Base-by-base conservation (phyloP, 306 rosid species). In the Parietaria judaica region DNA sequence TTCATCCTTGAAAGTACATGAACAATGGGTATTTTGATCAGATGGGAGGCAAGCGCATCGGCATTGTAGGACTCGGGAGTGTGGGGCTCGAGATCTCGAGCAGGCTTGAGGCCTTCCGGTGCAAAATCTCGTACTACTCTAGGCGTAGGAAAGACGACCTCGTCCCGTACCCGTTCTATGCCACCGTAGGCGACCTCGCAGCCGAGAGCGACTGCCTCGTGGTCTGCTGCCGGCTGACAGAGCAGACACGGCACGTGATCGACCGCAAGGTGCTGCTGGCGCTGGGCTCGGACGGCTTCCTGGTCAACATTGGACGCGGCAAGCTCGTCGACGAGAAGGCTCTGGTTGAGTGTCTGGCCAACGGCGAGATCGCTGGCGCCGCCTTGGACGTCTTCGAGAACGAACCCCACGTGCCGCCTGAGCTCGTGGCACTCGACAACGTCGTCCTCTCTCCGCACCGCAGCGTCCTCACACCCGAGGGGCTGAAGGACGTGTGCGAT, bases 301-400 rank as follows among this genome's bases (percentile, higher is more conserved):
- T 58, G 13, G 63, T 58, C 23, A 58, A 58, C 15, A 16, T 58
- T 3, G 51, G 36, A 5, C 63, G 63, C 43, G 63, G 63, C 4
- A 10, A 14, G 11, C 13, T 58, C 10, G 12, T 58, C 34, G 10
- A 58, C 5, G 51, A 58, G 63, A 58, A 58, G 49, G 63, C 38
- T 10, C 34, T 58, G 13, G 35, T 58, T 0, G 13, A 58, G 63
- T 58, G 34, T 14, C 14, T 58, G 31, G 49, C 41, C 10, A 37
- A 58, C 34, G 63, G 63, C 3, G 16, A 39, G 7, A 39, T 58
- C 8, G 49, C 48, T 6, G 63, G 63, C 14, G 63, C 51, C 6
- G 63, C 47, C 6, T 38, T 58, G 49, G 63, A 58, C 16, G 63
- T 58, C 35, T 58, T 58, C 15, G 63, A 58, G 63, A 12, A 58